Conservation (phyloP, 148 eudicot genomes). For the Nyssa sinensis region DNA sequence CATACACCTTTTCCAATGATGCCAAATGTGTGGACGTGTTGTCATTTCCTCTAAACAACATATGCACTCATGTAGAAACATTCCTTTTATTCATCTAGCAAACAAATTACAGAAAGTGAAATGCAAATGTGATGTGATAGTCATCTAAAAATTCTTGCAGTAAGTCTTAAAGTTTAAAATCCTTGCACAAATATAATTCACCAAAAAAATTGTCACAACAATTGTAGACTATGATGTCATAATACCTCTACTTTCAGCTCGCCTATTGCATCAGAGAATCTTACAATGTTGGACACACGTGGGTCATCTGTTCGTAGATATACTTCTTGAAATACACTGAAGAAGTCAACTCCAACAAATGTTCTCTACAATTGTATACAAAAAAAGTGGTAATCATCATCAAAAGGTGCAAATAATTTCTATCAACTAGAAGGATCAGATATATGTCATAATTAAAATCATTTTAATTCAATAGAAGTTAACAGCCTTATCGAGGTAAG, state of each 20-base stretch:
- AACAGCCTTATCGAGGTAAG: neutral
- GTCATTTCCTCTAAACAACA: neutral
- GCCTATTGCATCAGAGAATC: slow-evolving; percentile 83
- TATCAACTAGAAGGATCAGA: neutral
- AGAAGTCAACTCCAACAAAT: slow-evolving; percentile 89
- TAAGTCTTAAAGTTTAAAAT: neutral
- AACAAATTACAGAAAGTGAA: neutral
- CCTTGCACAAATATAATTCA: neutral
- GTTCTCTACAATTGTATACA: slow-evolving; percentile 60
- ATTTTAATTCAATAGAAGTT: neutral
- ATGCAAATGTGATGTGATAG: slow-evolving; percentile 2
- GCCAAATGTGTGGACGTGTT: neutral
- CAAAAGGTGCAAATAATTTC: neutral
- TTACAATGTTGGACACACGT: slow-evolving; percentile 92
- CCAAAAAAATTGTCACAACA: neutral
- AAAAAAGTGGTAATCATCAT: neutral
- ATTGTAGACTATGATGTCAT: neutral
- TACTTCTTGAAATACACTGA: slow-evolving; percentile 93
- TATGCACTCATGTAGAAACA: neutral
- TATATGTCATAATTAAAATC: neutral
- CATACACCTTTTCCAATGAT: neutral
- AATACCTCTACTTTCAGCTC: slow-evolving; percentile 99
- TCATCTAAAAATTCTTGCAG: slow-evolving; percentile 3
- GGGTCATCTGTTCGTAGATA: slow-evolving; percentile 72
- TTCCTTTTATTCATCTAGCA: neutral